These are phyloP conservation scores for Xylaria digitata DNA, from an alignment of 2,329 filamentous ascomycete genomes.

Conservation along the genomic window DNA sequence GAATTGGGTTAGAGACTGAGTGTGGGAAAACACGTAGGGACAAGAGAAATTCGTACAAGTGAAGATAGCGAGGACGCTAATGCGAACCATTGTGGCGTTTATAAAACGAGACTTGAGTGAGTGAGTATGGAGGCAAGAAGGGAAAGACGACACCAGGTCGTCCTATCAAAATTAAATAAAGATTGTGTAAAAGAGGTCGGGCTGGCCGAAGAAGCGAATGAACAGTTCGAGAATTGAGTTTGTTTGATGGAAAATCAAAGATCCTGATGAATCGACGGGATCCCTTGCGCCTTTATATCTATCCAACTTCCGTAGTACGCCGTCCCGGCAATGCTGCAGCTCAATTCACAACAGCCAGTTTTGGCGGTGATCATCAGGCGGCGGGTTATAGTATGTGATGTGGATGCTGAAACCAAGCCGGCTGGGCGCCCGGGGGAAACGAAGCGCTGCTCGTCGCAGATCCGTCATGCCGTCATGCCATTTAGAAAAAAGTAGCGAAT, in stretches of 20 bases:
- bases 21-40: not conserved
- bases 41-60: constrained; percentile 45
- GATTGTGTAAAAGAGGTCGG: constrained; percentile 21
- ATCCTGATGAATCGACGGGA: not conserved
- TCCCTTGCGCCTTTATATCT: constrained; percentile 26
- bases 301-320: not conserved
- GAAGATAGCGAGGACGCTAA: constrained; percentile 46
- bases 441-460: constrained; percentile 35
- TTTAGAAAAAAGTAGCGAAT: constrained; percentile 12
- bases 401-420: constrained; percentile 31
- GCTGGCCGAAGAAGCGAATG: constrained; percentile 28
- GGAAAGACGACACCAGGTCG: constrained; percentile 38
- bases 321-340: not conserved
- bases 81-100: constrained; percentile 51
- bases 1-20: not conserved
- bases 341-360: constrained; percentile 9
- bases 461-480: constrained; percentile 27
- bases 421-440: constrained; percentile 20
- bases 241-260: constrained; percentile 16
- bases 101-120: constrained; percentile 12
- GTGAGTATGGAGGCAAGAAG: constrained; percentile 25
- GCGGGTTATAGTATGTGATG: constrained; percentile 3
- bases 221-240: constrained; percentile 4
- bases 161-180: constrained; percentile 16
- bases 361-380: constrained; percentile 6